Conservation (phyloP, 805 yeast genomes). For the Lipomyces mesembrius region DNA sequence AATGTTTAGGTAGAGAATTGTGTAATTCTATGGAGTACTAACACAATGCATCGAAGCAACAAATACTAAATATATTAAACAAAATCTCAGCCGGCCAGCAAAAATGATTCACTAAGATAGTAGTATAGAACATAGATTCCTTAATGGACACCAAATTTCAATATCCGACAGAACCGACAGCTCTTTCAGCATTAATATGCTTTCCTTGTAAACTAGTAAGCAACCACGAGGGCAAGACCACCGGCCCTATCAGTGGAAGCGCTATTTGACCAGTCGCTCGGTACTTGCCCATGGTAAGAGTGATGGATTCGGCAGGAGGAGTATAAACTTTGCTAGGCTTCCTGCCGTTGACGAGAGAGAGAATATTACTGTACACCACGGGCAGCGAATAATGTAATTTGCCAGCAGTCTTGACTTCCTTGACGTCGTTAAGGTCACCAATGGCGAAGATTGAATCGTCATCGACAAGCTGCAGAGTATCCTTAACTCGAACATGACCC, state of each 20-base stretch:
- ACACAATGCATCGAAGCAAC: too few relatives aligned
- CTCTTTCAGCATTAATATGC: slow-evolving; percentile 8
- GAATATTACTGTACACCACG: slow-evolving; percentile 14
- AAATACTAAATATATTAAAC: too few relatives aligned
- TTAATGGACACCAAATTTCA: not conserved
- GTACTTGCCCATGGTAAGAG: slow-evolving; percentile 8
- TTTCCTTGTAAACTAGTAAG: slow-evolving; percentile 7
- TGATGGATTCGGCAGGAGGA: slow-evolving; percentile 8
- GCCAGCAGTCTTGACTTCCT: slow-evolving; percentile 25
- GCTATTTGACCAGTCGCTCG: slow-evolving; percentile 3
- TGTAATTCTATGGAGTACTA: too few relatives aligned
- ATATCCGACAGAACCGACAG: slow-evolving; percentile 6
- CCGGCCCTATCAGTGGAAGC: slow-evolving; percentile 13
- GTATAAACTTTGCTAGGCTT: not conserved
- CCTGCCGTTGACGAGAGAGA: slow-evolving; percentile 14
- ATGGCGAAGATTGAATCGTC: slow-evolving; percentile 25
- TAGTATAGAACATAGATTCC: not conserved
- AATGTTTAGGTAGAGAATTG: too few relatives aligned
- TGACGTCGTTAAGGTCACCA: slow-evolving; percentile 27
- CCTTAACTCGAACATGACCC: slow-evolving; percentile 18
- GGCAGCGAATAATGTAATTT: slow-evolving; percentile 11
- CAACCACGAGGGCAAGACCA: slow-evolving; percentile 3
- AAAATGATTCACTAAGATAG: not conserved
- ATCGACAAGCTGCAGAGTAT: slow-evolving; percentile 26
- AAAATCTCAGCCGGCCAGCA: too few relatives aligned